Evolutionary conservation across 164 flowering plant genomes (phyloP).

Genomic region (Aristolochia fimbriata): DNA sequence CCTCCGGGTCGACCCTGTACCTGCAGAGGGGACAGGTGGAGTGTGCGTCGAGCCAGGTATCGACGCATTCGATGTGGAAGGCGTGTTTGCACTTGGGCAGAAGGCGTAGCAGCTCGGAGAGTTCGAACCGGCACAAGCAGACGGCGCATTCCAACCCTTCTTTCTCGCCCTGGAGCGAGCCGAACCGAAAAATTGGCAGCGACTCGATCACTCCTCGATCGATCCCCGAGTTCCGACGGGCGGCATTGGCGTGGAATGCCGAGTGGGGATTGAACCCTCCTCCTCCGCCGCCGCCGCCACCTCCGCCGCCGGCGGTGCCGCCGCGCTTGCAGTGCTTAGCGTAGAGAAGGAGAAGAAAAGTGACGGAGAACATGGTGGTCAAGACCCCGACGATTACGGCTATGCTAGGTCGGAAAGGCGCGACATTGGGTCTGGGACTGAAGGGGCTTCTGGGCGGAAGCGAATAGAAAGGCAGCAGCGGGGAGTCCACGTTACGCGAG

Average conservation of each 20-base stretch:
- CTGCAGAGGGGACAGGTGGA: slow-evolving; percentile 97
- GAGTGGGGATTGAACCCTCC: slow-evolving; percentile 1
- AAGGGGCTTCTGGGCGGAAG: slow-evolving; percentile 13
- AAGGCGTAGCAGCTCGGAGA: slow-evolving; percentile 49
- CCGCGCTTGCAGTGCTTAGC: slow-evolving; percentile 60
- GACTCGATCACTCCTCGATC: slow-evolving; percentile 61
- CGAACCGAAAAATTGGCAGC: slow-evolving; percentile 69
- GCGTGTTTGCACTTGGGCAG: slow-evolving; percentile 95
- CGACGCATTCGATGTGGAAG: slow-evolving; percentile 90
- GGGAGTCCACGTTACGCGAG: background rate
- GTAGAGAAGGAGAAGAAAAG: slow-evolving; percentile 74
- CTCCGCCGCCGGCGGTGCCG: background rate
- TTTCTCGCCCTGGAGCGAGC: slow-evolving; percentile 52
- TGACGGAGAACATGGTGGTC: slow-evolving; percentile 67
- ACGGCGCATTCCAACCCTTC: slow-evolving; percentile 95
- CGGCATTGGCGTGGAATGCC: slow-evolving; percentile 1
- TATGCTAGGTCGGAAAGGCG: slow-evolving; percentile 52
- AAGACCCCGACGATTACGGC: slow-evolving; percentile 55
- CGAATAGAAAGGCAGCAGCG: background rate
- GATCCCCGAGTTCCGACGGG: slow-evolving; percentile 60
- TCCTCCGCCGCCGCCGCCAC: background rate
- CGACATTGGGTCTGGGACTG: slow-evolving; percentile 8
- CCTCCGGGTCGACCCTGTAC: slow-evolving; percentile 83
- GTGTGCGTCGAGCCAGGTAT: slow-evolving; percentile 94
- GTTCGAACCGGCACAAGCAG: slow-evolving; percentile 56